Percentiles rank a stretch among this genome's conserved stretches.
phyloP scores from a whole-genome alignment of 257 asterid genomes.

The Scutellaria galericulata region DNA sequence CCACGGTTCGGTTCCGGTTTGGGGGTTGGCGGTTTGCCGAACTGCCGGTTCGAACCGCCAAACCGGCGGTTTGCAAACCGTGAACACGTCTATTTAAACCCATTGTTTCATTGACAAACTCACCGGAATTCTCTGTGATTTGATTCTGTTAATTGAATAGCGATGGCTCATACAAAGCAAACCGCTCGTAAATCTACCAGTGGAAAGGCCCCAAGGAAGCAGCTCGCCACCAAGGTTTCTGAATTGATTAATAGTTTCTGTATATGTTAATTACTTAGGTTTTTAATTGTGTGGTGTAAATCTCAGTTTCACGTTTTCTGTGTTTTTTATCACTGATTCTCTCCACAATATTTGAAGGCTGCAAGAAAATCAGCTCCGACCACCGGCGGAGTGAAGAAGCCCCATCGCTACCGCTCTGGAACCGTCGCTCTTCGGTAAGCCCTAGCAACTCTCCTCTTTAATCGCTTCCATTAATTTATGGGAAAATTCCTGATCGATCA shows the following conservation, averaged over 20 bases:
- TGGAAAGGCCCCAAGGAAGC: slow-evolving; percentile 77
- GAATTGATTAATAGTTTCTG: too few relatives aligned
- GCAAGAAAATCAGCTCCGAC: slow-evolving; percentile 81
- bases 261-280: too few relatives aligned
- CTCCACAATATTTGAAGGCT: slow-evolving; percentile 38
- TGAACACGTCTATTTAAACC: too few relatives aligned
- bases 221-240: slow-evolving; percentile 58
- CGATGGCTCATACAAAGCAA: slow-evolving; percentile 83
- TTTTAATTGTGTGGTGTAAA: too few relatives aligned
- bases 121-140: neutral
- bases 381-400: slow-evolving; percentile 86
- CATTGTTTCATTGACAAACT: too few relatives aligned
- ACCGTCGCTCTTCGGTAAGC: slow-evolving; percentile 75
- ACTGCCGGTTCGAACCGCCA: too few relatives aligned
- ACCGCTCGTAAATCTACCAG: slow-evolving; percentile 79
- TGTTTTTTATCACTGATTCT: too few relatives aligned
- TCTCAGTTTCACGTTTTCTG: too few relatives aligned
- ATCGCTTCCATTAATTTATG: neutral
- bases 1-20: too few relatives aligned
- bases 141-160: slow-evolving; percentile 7
- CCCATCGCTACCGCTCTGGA: slow-evolving; percentile 84
- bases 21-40: too few relatives aligned
- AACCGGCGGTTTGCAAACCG: too few relatives aligned
- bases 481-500: neutral
- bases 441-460: neutral